Evolutionary conservation across 129 eudicot genomes (phyloP), one percentile per base, ranked within the genome.

Genomic region (Flaveria sonorensis): DNA sequence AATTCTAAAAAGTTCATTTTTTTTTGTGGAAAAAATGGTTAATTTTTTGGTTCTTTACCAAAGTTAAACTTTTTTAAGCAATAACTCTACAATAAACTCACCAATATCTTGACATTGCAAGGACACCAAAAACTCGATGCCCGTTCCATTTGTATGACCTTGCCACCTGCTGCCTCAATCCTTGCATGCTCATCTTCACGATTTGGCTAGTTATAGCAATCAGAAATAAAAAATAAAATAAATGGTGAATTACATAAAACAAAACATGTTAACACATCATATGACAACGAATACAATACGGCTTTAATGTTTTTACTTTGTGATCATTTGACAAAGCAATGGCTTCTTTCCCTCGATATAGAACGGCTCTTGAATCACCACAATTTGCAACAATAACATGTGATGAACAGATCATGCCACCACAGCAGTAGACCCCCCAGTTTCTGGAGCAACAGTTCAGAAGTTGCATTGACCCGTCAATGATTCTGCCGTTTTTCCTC

Each of bases 91-190:
- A 13, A n/a, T 68, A 60, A 61, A 77, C 96, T 73, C 81, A 94
- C 98, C 98, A 14, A 94, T 94, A 50, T 70, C 98, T 87, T 39
- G 98, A 94, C 92, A 92, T 89, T 42, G 98, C 98, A 81, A 94
- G 98, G 76, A 94, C 98, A 4, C 98, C 98, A 72, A 87, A 85
- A 39, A 94, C 97, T 50, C 98, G 96, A 69, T 86, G 94, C 6
- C 98, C 98, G 15, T 94, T 89, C 98, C 98, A 94, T 81, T n/a
- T 85, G 91, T 67, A 94, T 91, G 71, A 94, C 96, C 78, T 86
- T 89, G 40, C 98, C 98, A 55, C 97, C 97, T 1, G 92, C 88
- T 26, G 91, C 97, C 83, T 88, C 97, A 74, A 94, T 94, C 75
- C 97, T 87, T 64, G 96, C 96, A 77, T 82, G 71, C 81, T 94